Evolutionary conservation across 2,329 filamentous ascomycete genomes (phyloP).

Genomic region (Aspergillus sp.): DNA sequence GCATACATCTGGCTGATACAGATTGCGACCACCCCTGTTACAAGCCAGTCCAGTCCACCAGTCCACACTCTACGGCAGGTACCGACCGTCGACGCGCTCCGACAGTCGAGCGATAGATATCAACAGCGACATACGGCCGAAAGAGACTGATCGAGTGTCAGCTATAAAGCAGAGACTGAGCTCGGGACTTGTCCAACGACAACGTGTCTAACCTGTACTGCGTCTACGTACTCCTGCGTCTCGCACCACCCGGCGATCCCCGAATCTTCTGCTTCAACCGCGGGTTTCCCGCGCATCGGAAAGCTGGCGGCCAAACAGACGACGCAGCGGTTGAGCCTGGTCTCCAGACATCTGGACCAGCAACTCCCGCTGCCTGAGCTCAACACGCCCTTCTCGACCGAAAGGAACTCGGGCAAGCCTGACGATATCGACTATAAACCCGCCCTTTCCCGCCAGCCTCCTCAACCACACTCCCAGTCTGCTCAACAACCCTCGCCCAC

Average conservation of each 20-base stretch:
- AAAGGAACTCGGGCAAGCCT: constrained; percentile 42
- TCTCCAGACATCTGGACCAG: constrained; percentile 52
- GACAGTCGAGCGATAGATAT: no score
- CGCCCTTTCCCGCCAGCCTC: constrained; percentile 22
- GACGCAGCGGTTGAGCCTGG: constrained; percentile 47
- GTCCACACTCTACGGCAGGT: no score
- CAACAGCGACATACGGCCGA: no score
- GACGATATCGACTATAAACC: constrained; percentile 48
- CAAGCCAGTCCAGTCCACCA: no score
- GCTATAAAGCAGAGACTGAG: no score
- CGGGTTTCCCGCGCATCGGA: constrained; percentile 27
- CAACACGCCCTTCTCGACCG: constrained; percentile 55
- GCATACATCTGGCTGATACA: no score
- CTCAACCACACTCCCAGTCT: constrained; percentile 7
- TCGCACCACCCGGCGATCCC: constrained; percentile 12
- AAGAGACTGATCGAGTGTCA: no score
- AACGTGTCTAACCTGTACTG: no score
- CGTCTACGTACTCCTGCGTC: not conserved
- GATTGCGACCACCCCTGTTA: no score
- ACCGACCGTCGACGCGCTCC: no score
- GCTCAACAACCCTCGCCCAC: constrained; percentile 21
- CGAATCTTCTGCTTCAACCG: constrained; percentile 16
- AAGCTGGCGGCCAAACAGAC: constrained; percentile 41
- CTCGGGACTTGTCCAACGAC: no score
- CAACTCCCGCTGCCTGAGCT: constrained; percentile 46